Evolutionary conservation across 2,329 filamentous ascomycete genomes (phyloP), one percentile per base, ranked within the genome.

Genomic region (Penicillium paneum): DNA sequence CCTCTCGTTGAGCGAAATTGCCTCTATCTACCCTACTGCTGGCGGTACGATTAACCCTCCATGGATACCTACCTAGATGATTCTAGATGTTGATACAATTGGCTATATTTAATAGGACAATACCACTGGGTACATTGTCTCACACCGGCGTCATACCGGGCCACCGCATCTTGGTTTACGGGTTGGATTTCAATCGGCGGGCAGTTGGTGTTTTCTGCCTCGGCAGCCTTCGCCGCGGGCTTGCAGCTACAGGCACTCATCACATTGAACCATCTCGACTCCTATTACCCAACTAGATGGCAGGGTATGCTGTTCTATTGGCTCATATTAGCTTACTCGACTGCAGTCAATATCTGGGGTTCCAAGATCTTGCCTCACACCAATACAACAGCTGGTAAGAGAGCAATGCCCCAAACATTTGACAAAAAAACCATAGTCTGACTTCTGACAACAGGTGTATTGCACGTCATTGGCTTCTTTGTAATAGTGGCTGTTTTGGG

Each of bases 131-230:
- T 78, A 6, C 71, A 76, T 0, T 72, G 70, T 5, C 66, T 79
- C 28, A 64, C 69, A 8, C 70, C 74, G 8, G 44, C 56, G 3
- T 68, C 66, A 0, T 69, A 70, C 12, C 69, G 67, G 49, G 66
- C 70, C 5, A 61, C 70, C 3, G 71, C 74, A 2, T 71, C 74
- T 1, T 78, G 74, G 72, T 70, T 74, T 44, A 76, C 72, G 1
- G 74, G 74, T 58, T 79, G 76, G 75, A 76, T 79, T 32, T 77
- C 73, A 1, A 70, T 79, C 24, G 77, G 77, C 13, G 78, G 78
- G 0, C 76, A 79, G 42, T 69, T 77, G 3, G 71, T 79, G 1
- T 58, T 79, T 2, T 76, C 76, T n/a, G 75, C 77, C 0, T 78
- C 78, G 0, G 77, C 77, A 17, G 78, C 77, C 0, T 80, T 80